Evolutionary conservation across 495 filamentous ascomycete species (phyloP), one percentile per base, ranked within the genome.

Genomic region (Elaphomyces granulatus): DNA sequence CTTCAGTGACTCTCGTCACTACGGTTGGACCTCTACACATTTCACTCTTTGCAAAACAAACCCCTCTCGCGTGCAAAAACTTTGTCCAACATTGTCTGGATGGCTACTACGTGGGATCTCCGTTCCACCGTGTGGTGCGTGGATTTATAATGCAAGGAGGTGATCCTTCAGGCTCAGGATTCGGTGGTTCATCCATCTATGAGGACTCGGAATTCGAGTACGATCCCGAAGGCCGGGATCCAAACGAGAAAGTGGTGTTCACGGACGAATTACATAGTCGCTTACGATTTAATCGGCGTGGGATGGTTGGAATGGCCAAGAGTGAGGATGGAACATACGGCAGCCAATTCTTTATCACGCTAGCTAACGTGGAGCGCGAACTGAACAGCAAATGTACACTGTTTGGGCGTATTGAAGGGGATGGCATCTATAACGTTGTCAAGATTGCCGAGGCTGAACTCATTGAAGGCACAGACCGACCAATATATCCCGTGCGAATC

Each of bases 321-420:
- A 74, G 87, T 46, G 67, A 67, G 48, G 69, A 73, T 45, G 68
- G 69, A 10, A 78, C 79, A 20, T 93, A 94, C 60, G 81, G 83
- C 32, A 92, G 84, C 58, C 90, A 99, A 64, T 96, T 96, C 66
- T 99, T 99, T 60, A 73, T 99, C 38, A 95, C 90, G 1, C 66
- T 99, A 33, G 78, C 64, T 36, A 78, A 70, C 20, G 81, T 81
- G 38, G 80, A 83, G 38, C 74, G 81, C 21, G 87, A 96, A 61
- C 51, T 99, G 57, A 80, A 78, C 36, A 82, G 81, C 41, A 79
- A 83, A 74, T 93, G 94, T 54, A 95, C 90, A 3, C 65, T 96
- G 50, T 96, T 99, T 63, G 90, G 90, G 33, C 71, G 92, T 40
- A 69, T 99, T 39, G 86, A 81, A 31, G 90, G 90, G 3, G 87